Evolutionary conservation across 1,284 basidiomycete species (phyloP).

Genomic region (Mycosarcoma mackinlayi): DNA sequence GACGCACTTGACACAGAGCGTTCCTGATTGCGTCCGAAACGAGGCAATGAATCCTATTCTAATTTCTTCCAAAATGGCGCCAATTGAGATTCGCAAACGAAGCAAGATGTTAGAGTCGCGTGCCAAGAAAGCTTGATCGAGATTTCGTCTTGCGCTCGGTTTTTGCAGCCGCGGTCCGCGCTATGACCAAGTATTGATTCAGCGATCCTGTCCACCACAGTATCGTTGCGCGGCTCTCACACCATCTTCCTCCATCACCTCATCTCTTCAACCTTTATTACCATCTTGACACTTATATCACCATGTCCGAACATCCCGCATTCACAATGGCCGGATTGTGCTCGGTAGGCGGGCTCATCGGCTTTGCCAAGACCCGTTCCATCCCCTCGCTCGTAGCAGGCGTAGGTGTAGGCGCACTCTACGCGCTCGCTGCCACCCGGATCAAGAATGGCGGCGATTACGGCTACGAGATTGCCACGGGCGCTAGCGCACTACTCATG

Average conservation of each 20-base stretch:
- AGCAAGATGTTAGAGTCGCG: too few relatives aligned
- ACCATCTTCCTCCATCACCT: neutral
- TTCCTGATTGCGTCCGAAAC: too few relatives aligned
- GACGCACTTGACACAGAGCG: too few relatives aligned
- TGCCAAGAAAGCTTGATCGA: too few relatives aligned
- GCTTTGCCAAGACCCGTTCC: slow-evolving; percentile 57
- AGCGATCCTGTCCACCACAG: neutral
- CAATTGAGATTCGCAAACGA: too few relatives aligned
- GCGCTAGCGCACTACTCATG: slow-evolving; percentile 80
- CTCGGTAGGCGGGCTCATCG: slow-evolving; percentile 76
- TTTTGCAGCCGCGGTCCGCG: slow-evolving; percentile 30
- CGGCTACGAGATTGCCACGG: slow-evolving; percentile 77
- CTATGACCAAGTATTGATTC: neutral
- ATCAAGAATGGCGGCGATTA: slow-evolving; percentile 78
- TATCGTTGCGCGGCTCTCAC: neutral
- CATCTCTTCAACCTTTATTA: neutral
- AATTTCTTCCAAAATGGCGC: slow-evolving; percentile 2
- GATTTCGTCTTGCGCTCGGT: neutral
- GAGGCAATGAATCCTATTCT: too few relatives aligned
- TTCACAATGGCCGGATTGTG: slow-evolving; percentile 82
- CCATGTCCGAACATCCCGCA: slow-evolving; percentile 82
- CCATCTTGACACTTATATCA: neutral
- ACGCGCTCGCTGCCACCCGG: slow-evolving; percentile 65
- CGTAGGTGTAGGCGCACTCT: slow-evolving; percentile 78
- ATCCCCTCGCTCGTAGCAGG: slow-evolving; percentile 81